Evolutionary conservation across 2,329 filamentous ascomycete species (phyloP).

Genomic region (Orbilia quercus): DNA sequence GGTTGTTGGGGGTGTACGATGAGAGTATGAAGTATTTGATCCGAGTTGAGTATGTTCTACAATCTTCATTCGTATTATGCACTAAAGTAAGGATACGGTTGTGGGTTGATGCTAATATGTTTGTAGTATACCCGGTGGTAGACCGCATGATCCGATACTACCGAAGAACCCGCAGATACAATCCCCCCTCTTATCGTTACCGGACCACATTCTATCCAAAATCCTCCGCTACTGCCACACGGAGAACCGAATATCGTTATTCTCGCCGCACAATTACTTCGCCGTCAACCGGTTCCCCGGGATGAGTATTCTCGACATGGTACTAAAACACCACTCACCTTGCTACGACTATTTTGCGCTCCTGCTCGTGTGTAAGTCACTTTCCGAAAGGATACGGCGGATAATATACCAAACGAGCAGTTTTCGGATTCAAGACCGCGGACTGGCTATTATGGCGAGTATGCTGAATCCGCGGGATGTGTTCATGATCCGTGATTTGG

Average conservation of each 20-base stretch:
- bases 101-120: background rate
- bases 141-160: background rate
- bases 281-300: background rate
- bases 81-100: background rate
- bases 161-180: background rate
- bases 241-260: constrained; percentile 21
- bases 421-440: constrained; percentile 16
- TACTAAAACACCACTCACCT: constrained; percentile 28
- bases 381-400: constrained; percentile 11
- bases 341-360: constrained; percentile 35
- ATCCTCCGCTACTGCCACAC: constrained; percentile 21
- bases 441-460: background rate
- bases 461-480: constrained; percentile 13
- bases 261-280: constrained; percentile 25
- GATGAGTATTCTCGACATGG: background rate
- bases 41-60: constrained; percentile 10
- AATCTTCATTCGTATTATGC: background rate
- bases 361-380: background rate
- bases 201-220: constrained; percentile 2
- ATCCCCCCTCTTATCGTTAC: constrained; percentile 8
- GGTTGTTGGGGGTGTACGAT: constrained; percentile 17
- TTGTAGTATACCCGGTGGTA: background rate
- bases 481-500: constrained; percentile 4
- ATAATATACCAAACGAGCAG: constrained; percentile 4
- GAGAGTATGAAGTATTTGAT: constrained; percentile 1